Evolutionary conservation across 805 yeast genomes (phyloP), one percentile per base, ranked within the genome.

Genomic region (Suhomyces emberorum): DNA sequence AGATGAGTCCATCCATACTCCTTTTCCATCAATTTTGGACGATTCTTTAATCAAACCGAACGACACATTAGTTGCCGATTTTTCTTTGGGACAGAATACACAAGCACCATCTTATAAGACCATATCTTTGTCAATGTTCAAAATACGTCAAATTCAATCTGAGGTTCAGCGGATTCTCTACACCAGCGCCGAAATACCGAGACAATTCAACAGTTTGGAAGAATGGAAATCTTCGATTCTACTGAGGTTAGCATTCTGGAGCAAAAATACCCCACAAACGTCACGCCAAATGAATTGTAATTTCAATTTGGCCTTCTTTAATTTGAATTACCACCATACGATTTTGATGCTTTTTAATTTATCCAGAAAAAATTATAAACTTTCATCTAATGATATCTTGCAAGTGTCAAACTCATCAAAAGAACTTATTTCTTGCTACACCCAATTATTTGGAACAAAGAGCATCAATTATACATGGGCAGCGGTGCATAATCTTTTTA

Each of bases 381-480:
- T 83, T 10, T 65, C 75, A 7, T 55, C 61, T 7, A 69, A 70
- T 9, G 86, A 86, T 29, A 75, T 76, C 46, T 47, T 68, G 24
- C 69, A 72, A 28, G 76, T 87, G 9, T 71, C 76, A 8, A 78
- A 75, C 17, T 76, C 89, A 0, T 76, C 93, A 1, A 74, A 73
- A 46, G 82, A 81, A 29, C 73, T 87, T 23, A 81, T 88, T 35
- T 62, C 68, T 22, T 72, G 80, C 20, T 88, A 85, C 54, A 63
- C 72, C 33, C 74, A 73, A 34, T 61, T 88, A 25, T 75, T 73
- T 46, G 57, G 65, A n/a, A 69, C 69, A 19, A 75, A 74, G 48
- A 67, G 76, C 31, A 72, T 88, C 41, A 87, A 87, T 57, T 88
- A 85, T 58, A 86, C 96, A 0, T 88, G 96, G 96, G 89, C 88